Evolutionary conservation across 2,329 filamentous ascomycete genomes (phyloP).

Genomic region (Bipolaris victoriae): DNA sequence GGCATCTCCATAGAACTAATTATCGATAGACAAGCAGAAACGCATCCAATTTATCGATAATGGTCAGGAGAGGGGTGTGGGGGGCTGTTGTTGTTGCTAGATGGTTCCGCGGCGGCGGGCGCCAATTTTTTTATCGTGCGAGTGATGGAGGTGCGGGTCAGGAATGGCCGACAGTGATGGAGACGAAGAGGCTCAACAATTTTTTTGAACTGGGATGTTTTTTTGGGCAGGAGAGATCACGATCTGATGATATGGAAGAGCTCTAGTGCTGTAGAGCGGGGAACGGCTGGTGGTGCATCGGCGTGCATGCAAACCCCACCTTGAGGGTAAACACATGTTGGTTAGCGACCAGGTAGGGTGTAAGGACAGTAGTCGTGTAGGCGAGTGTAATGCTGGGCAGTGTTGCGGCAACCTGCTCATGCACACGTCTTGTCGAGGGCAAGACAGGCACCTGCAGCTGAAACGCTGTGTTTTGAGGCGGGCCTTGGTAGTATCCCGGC

Average conservation of each 20-base stretch:
- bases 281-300: constrained; percentile 19
- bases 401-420: not conserved
- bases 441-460: constrained; percentile 1
- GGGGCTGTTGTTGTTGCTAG: constrained; percentile 7
- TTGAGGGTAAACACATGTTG: not conserved
- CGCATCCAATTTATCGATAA: constrained; percentile 8
- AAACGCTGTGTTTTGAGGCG: constrained; percentile 5
- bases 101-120: constrained; percentile 15
- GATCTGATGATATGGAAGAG: constrained; percentile 3
- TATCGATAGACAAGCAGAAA: constrained; percentile 12
- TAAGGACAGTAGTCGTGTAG: too few species aligned
- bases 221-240: constrained; percentile 13
- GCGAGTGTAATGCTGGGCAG: not conserved
- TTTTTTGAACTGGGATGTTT: constrained; percentile 2
- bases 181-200: constrained; percentile 16
- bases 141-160: constrained; percentile 2
- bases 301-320: constrained; percentile 16
- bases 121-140: not conserved
- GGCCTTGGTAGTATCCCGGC: constrained; percentile 11
- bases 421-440: constrained; percentile 2
- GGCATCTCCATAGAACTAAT: constrained; percentile 24
- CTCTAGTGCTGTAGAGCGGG: constrained; percentile 18
- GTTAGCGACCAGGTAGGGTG: not conserved
- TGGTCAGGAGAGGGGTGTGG: constrained; percentile 31
- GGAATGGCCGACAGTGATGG: constrained; percentile 4